Conservation (phyloP, 2,329 filamentous ascomycete species). For the Colletotrichum graminicola region DNA sequence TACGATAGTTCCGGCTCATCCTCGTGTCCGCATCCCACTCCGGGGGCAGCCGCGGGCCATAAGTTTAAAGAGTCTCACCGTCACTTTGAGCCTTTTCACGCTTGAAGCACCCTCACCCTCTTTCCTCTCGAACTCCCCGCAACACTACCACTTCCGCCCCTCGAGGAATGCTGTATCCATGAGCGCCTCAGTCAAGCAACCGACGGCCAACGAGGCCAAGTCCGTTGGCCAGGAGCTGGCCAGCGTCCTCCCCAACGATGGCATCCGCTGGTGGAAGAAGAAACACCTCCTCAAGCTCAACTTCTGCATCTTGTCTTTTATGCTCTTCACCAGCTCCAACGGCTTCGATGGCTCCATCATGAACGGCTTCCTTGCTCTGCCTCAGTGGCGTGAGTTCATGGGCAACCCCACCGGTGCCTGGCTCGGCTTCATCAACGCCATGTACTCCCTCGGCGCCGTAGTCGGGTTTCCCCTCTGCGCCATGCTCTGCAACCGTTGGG, state of each 20-base stretch:
- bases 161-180: neutral
- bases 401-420: slow-evolving; percentile 51
- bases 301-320: slow-evolving; percentile 52
- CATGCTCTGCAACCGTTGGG: slow-evolving; percentile 47
- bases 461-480: slow-evolving; percentile 47
- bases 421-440: slow-evolving; percentile 55
- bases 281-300: slow-evolving; percentile 59
- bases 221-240: slow-evolving; percentile 34
- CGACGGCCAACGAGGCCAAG: slow-evolving; percentile 16
- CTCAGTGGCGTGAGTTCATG: slow-evolving; percentile 57
- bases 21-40: neutral
- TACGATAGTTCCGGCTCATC: neutral
- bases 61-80: neutral
- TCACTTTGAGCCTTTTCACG: neutral
- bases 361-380: slow-evolving; percentile 59
- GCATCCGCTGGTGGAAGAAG: slow-evolving; percentile 56
- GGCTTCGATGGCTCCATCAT: slow-evolving; percentile 57
- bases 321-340: slow-evolving; percentile 51
- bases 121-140: neutral
- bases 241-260: slow-evolving; percentile 55
- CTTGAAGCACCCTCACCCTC: neutral
- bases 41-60: neutral
- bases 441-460: slow-evolving; percentile 55
- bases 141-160: neutral
- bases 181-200: neutral